Conservation (phyloP, 352 stramenopile species). For the Phytophthora lateralis region DNA sequence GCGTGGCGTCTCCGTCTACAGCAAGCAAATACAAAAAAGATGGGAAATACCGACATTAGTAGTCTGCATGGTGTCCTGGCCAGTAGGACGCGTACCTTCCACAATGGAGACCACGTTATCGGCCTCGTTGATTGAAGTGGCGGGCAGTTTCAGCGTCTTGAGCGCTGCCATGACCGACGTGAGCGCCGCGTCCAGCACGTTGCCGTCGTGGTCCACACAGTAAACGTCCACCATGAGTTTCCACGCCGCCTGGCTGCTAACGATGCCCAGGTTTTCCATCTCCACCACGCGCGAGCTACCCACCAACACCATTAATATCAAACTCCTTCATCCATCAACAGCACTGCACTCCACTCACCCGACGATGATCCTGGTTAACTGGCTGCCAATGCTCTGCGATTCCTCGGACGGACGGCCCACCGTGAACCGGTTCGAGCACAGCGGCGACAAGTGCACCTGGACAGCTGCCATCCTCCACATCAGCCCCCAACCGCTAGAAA, state of each 20-base stretch:
- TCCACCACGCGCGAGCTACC: constrained; percentile 75
- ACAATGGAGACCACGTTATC: constrained; percentile 78
- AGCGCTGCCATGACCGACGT: constrained; percentile 75
- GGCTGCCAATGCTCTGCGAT: constrained; percentile 76
- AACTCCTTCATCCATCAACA: constrained; percentile 5
- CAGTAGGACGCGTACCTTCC: constrained; percentile 40
- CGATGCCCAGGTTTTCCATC: constrained; percentile 78
- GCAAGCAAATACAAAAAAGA: background rate
- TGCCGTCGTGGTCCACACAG: constrained; percentile 84
- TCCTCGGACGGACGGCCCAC: constrained; percentile 78
- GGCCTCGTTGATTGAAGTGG: constrained; percentile 62
- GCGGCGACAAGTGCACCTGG: constrained; percentile 79
- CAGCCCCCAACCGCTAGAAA: background rate
- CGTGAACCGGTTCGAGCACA: constrained; percentile 78
- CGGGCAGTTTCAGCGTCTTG: constrained; percentile 63
- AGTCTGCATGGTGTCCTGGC: background rate
- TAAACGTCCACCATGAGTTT: constrained; percentile 84
- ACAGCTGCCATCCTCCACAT: constrained; percentile 42
- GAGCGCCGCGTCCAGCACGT: constrained; percentile 76
- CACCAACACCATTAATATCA: background rate
- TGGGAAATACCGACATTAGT: background rate
- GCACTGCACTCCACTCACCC: constrained; percentile 40
- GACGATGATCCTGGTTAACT: constrained; percentile 73
- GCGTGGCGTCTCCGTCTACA: constrained; percentile 54
- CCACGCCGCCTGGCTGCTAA: constrained; percentile 77